These are phyloP conservation scores for Gossypium gossypioides DNA, from an alignment of 441 rosid species.

Conservation along the genomic window DNA sequence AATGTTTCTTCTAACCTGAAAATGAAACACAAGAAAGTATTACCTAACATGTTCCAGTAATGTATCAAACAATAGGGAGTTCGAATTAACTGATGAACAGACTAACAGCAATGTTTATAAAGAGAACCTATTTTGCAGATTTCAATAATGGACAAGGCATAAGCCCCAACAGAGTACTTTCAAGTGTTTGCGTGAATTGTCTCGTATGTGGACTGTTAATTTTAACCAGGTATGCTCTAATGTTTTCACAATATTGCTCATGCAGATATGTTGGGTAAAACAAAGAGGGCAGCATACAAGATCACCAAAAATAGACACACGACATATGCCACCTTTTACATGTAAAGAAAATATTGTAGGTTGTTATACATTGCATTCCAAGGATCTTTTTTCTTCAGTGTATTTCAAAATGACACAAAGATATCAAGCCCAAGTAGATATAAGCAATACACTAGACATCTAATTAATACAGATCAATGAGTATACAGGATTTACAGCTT, in stretches of 20 bases:
- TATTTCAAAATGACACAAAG: background rate
- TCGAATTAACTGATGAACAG: background rate
- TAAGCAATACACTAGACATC: background rate
- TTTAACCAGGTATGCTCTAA: background rate
- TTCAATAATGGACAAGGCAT: background rate
- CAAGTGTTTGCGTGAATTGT: background rate
- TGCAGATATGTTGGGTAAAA: background rate
- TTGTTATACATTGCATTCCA: background rate
- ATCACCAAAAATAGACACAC: background rate
- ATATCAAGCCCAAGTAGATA: background rate
- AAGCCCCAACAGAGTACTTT: background rate
- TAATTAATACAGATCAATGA: background rate
- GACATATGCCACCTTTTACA: background rate
- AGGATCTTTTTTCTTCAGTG: background rate
- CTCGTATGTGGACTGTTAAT: background rate
- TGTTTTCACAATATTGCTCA: background rate
- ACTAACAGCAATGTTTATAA: background rate
- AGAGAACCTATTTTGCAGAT: background rate
- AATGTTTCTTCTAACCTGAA: slow-evolving; percentile 60
- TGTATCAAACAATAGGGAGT: background rate
- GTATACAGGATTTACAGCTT: background rate
- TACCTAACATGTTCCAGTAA: slow-evolving; percentile 2
- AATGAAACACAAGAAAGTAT: background rate
- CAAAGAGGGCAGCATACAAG: background rate
- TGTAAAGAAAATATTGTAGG: background rate